These are phyloP conservation scores for Geoglossum cookeanum DNA, from an alignment of 2,329 filamentous ascomycete genomes.

Conservation along the genomic window DNA sequence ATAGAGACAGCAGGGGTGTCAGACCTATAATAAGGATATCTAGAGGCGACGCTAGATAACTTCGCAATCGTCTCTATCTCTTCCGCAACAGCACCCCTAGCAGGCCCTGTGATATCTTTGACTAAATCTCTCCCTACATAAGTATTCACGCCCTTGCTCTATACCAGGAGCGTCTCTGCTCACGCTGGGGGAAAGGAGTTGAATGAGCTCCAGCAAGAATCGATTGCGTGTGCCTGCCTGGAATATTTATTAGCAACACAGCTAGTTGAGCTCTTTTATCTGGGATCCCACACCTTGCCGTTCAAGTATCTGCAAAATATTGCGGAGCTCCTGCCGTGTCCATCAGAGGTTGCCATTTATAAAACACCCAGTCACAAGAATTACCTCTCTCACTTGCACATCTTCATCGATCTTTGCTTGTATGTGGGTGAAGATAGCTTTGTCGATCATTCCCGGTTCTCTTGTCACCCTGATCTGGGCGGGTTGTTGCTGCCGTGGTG, in stretches of 20 bases:
- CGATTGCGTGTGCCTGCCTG: slow-evolving; percentile 59
- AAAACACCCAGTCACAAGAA: slow-evolving; percentile 6
- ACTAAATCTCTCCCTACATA: slow-evolving; percentile 29
- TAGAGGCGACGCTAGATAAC: slow-evolving; percentile 54
- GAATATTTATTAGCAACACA: slow-evolving; percentile 1
- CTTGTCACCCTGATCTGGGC: background rate
- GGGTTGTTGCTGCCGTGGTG: background rate
- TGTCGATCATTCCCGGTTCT: slow-evolving; percentile 43
- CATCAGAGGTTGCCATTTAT: background rate
- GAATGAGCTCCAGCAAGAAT: slow-evolving; percentile 80
- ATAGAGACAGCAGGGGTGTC: background rate
- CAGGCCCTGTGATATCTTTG: slow-evolving; percentile 45
- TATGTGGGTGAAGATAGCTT: slow-evolving; percentile 69
- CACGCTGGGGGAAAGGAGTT: slow-evolving; percentile 47
- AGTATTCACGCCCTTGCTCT: background rate
- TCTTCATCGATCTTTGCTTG: slow-evolving; percentile 86
- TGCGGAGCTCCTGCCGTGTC: slow-evolving; percentile 45
- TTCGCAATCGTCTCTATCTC: slow-evolving; percentile 52
- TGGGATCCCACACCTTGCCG: slow-evolving; percentile 37
- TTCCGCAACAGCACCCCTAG: slow-evolving; percentile 49
- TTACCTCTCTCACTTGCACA: slow-evolving; percentile 53
- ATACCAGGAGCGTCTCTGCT: slow-evolving; percentile 15
- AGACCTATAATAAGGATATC: slow-evolving; percentile 91
- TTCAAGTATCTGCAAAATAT: slow-evolving; percentile 65
- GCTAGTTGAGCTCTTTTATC: background rate